phyloP scores from a whole-genome alignment of 345 rosid genomes.

The Microcos paniculata region DNA sequence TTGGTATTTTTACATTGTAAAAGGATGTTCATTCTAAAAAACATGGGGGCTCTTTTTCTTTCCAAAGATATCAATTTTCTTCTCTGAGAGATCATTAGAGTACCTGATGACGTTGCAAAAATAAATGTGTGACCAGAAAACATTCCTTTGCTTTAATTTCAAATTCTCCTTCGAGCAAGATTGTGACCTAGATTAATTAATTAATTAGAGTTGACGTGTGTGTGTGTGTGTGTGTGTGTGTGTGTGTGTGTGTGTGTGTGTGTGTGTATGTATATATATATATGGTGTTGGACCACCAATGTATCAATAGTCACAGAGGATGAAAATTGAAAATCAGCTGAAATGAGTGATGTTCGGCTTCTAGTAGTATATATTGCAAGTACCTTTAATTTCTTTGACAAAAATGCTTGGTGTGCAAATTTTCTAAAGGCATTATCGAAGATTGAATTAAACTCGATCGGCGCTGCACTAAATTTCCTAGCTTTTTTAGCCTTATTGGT shows the following conservation, averaged over 20 bases:
- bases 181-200: not conserved
- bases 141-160: not conserved
- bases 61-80: not conserved
- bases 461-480: not conserved
- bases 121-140: not conserved
- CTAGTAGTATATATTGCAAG: not conserved
- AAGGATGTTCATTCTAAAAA: not conserved
- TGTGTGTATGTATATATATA: too few relatives aligned
- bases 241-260: too few relatives aligned
- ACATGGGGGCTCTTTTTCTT: too few relatives aligned
- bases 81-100: not conserved
- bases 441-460: not conserved
- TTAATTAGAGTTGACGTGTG: not conserved
- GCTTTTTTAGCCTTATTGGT: not conserved
- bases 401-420: not conserved
- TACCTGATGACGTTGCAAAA: not conserved
- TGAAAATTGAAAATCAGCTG: not conserved
- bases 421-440: not conserved
- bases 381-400: not conserved
- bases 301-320: not conserved
- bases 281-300: not conserved
- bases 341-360: not conserved
- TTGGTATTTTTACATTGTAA: not conserved
- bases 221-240: too few relatives aligned
- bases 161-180: not conserved